phyloP scores from a whole-genome alignment of 441 rosid genomes.

The Syzygium malaccense region DNA sequence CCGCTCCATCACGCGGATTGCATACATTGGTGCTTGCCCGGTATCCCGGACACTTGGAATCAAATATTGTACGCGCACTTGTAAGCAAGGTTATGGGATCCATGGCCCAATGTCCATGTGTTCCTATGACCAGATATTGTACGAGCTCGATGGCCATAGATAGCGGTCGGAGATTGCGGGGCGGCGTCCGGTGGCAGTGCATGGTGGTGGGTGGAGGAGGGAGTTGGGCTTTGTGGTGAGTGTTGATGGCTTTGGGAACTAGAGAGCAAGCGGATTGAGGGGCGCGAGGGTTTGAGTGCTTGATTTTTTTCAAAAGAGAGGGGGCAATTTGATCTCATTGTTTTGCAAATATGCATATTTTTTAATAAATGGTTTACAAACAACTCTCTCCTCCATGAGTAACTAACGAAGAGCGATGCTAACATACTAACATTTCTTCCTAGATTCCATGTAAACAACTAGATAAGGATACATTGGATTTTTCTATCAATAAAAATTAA shows the following conservation, averaged over 20 bases:
- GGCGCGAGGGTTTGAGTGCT: not conserved
- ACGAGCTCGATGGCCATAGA: not conserved
- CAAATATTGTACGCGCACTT: conserved; percentile 64
- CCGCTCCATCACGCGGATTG: conserved; percentile 72
- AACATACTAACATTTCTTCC: not conserved
- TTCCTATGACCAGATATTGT: not conserved
- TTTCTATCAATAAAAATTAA: not conserved
- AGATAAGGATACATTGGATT: not conserved
- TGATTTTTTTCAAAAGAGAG: not conserved
- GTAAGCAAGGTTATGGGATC: conserved; percentile 11
- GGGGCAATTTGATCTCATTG: not conserved
- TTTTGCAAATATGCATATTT: not conserved
- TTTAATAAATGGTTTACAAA: not conserved
- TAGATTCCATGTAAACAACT: not conserved
- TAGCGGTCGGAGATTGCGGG: not conserved
- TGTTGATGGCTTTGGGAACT: not conserved
- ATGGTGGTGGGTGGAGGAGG: not conserved
- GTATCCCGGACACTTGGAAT: conserved; percentile 89
- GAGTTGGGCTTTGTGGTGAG: not conserved
- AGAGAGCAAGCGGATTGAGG: not conserved
- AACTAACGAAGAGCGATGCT: not conserved
- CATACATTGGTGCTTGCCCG: conserved; percentile 94
- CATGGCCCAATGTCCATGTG: not conserved
- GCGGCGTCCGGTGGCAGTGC: not conserved
- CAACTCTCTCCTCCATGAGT: not conserved